Conservation (phyloP, 192 early-diverging fungal genomes). For the Oehlia diaphana region DNA sequence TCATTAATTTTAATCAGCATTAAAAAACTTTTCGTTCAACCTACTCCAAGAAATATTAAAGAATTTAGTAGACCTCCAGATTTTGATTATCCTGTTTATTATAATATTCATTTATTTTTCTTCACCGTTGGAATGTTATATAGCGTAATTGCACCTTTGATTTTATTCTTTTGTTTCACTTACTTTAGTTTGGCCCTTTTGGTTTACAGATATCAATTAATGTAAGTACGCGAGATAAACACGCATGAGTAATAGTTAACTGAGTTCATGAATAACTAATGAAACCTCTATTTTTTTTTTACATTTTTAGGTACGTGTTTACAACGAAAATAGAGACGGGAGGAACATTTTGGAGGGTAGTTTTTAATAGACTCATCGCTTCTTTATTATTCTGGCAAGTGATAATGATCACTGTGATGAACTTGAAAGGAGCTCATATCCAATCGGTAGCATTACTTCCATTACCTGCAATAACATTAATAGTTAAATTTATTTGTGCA, state of each 20-base stretch:
- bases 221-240: constrained; percentile 39
- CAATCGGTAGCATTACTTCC: constrained; percentile 55
- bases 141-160: constrained; percentile 68
- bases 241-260: not conserved
- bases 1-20: constrained; percentile 52
- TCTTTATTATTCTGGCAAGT: constrained; percentile 69
- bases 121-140: constrained; percentile 74
- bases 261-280: no score
- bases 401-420: constrained; percentile 63
- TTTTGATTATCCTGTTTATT: constrained; percentile 71
- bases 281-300: not conserved
- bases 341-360: constrained; percentile 68
- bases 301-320: constrained; percentile 62
- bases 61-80: constrained; percentile 64
- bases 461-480: constrained; percentile 58
- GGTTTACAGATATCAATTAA: constrained; percentile 71
- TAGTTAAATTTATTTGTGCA: constrained; percentile 51
- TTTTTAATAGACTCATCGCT: constrained; percentile 67
- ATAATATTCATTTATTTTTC: constrained; percentile 68
- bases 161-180: constrained; percentile 62
- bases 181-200: constrained; percentile 65
- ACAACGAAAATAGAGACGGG: constrained; percentile 69
- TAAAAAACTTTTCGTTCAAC: constrained; percentile 57
- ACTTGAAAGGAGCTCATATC: constrained; percentile 43
- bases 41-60: constrained; percentile 70